Evolutionary conservation across 1,284 basidiomycete genomes (phyloP), one percentile per base, ranked within the genome.

Genomic region (Psilocybe mexicana): DNA sequence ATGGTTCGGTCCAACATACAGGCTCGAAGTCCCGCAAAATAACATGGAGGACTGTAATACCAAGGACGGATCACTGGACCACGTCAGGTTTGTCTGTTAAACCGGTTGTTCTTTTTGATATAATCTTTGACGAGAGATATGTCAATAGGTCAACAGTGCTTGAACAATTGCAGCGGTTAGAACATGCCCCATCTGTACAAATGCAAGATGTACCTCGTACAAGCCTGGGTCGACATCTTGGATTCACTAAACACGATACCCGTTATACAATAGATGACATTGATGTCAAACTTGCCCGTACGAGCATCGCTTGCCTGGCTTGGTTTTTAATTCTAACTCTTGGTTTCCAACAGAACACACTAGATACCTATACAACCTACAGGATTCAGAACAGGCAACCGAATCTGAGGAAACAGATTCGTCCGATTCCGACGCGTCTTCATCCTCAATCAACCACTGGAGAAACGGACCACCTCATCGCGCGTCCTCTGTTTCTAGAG

Each of bases 41-140:
- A 98, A 98, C 70, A 94, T 97, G 88, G 95, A 97, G 61, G 94
- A 99, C 71, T 76, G 93, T 68, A 99, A 99, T 72, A 75, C 90
- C 53, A 85, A 85, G 64, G 90, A 95, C 66, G 83, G 82, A 0
- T 94, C 93, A 48, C 74, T 99, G 23, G 88, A 97, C 59, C 82
- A 82, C 59, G 87, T 97, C 54, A 86, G 89, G 88, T 91, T 64
- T 63, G 81, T n/a, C 23, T 46, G 23, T n/a, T 38, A 35, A 38
- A 23, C 25, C 50, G 6, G 25, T 49, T 36, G 38, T 54, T 23
- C 33, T 6, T 33, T 33, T 28, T 28, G 49, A 10, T 26, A 24
- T 28, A 26, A 28, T 8, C 12, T 14, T n/a, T 48, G 18, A 7
- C 30, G 5, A n/a, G 28, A 35, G 18, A 33, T 14, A 35, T 36